Evolutionary conservation across 1,139 yeast species (phyloP).

Genomic region (Magnusiomyces suaveolens): DNA sequence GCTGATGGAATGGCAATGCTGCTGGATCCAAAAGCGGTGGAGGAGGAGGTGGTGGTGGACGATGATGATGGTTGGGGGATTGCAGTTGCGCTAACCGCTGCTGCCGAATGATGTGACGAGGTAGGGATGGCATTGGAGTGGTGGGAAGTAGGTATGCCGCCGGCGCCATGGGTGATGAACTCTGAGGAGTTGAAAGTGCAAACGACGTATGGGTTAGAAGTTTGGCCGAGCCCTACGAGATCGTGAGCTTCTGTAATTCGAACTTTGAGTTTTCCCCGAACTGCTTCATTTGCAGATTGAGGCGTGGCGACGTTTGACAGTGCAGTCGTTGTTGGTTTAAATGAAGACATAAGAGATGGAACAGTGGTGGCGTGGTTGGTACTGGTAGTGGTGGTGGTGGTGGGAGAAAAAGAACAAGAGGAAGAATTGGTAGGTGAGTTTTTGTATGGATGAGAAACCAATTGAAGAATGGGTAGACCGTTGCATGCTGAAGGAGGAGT

Average conservation of each 20-base stretch:
- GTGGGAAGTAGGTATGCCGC: slow-evolving; percentile 8
- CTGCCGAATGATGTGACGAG: too few species aligned
- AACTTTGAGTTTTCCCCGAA: slow-evolving; percentile 63
- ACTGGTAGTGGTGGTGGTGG: background rate
- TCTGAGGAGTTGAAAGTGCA: slow-evolving; percentile 91
- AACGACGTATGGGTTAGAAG: slow-evolving; percentile 77
- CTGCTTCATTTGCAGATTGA: slow-evolving; percentile 12
- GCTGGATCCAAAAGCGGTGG: slow-evolving; percentile 6
- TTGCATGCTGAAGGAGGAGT: background rate
- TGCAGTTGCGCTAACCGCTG: background rate
- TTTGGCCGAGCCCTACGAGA: slow-evolving; percentile 44
- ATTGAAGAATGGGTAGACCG: background rate
- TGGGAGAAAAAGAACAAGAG: background rate
- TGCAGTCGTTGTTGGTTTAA: slow-evolving; percentile 1
- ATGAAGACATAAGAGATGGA: background rate
- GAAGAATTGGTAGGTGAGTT: background rate
- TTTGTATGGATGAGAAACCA: background rate
- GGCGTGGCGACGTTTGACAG: slow-evolving; percentile 13
- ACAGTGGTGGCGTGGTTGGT: background rate
- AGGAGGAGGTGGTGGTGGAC: background rate
- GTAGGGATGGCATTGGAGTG: background rate
- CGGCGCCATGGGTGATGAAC: slow-evolving; percentile 61
- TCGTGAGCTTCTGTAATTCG: slow-evolving; percentile 71
- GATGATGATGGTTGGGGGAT: too few species aligned
- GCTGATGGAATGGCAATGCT: slow-evolving; percentile 35